These are phyloP conservation scores for Adansonia gregorii DNA, from an alignment of 441 rosid species.

Conservation along the genomic window DNA sequence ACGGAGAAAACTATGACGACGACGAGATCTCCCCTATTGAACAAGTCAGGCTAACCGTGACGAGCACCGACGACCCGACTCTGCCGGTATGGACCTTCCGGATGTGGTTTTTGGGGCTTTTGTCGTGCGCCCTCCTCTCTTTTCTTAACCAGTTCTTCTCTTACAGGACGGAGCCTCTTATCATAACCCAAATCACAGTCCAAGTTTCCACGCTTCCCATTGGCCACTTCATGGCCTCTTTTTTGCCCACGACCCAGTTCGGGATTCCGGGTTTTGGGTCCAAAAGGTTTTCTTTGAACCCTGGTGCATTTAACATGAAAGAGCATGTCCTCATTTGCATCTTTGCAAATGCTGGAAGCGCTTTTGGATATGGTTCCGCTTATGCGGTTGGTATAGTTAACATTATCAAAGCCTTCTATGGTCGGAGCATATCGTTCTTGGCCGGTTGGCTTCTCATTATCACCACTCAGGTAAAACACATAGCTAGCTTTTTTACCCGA, in stretches of 20 bases:
- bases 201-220: constrained; percentile 78
- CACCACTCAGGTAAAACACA: constrained; percentile 70
- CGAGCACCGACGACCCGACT: constrained; percentile 74
- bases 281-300: constrained; percentile 60
- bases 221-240: constrained; percentile 74
- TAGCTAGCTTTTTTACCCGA: background rate
- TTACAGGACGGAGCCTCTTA: constrained; percentile 82
- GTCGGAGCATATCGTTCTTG: constrained; percentile 62
- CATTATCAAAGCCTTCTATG: constrained; percentile 80
- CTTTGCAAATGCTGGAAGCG: constrained; percentile 87
- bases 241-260: constrained; percentile 61
- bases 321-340: constrained; percentile 81
- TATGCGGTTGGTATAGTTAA: constrained; percentile 75
- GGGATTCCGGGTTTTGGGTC: constrained; percentile 62
- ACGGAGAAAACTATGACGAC: constrained; percentile 23
- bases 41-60: constrained; percentile 79
- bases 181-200: constrained; percentile 82
- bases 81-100: constrained; percentile 92
- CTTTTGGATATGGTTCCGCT: constrained; percentile 79
- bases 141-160: constrained; percentile 86
- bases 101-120: constrained; percentile 79
- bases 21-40: constrained; percentile 73
- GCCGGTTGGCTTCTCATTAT: constrained; percentile 83
- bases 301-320: constrained; percentile 85
- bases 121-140: constrained; percentile 72